Evolutionary conservation across 2,329 filamentous ascomycete species (phyloP).

Genomic region (Byssothecium circinans): DNA sequence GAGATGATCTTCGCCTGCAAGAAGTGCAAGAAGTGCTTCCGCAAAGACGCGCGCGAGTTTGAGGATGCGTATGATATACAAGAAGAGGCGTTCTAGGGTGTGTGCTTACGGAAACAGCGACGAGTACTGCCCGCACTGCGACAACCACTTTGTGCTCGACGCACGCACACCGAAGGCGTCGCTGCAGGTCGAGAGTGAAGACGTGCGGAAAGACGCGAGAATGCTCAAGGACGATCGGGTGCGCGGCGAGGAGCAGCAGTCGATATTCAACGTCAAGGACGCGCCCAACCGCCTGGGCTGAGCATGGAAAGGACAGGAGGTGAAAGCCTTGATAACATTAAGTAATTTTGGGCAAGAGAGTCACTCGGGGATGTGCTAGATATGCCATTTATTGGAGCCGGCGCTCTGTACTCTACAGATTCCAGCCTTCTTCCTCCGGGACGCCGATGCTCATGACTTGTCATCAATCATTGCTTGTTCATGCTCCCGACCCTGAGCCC

Average conservation of each 20-base stretch:
- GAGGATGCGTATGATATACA: slow-evolving; percentile 66
- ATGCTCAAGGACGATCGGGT: slow-evolving; percentile 93
- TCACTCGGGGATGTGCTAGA: not conserved
- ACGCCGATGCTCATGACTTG: slow-evolving; percentile 33
- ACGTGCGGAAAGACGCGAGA: slow-evolving; percentile 77
- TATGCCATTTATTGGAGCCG: slow-evolving; percentile 30
- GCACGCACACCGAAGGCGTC: slow-evolving; percentile 81
- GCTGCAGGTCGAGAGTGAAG: slow-evolving; percentile 86
- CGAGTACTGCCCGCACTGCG: slow-evolving; percentile 98
- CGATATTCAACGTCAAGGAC: slow-evolving; percentile 76
- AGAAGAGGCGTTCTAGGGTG: slow-evolving; percentile 4
- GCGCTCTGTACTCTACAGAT: slow-evolving; percentile 32
- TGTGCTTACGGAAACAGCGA: slow-evolving; percentile 57
- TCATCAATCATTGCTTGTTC: slow-evolving; percentile 9
- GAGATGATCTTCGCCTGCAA: slow-evolving; percentile 98
- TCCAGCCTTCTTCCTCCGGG: slow-evolving; percentile 31
- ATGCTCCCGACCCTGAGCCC: slow-evolving; percentile 34
- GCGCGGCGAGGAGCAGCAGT: slow-evolving; percentile 59
- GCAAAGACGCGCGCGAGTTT: slow-evolving; percentile 88
- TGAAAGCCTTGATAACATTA: not conserved
- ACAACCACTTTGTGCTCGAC: slow-evolving; percentile 96
- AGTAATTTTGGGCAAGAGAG: no score
- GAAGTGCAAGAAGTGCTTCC: slow-evolving; percentile 98
- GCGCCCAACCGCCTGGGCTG: slow-evolving; percentile 77
- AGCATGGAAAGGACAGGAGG: slow-evolving; percentile 22